A percentile compares a stretch with the other conserved stretches of the same genome.
Evolutionary conservation across 179 eudicot species (phyloP).

Genomic region (Amaranthus tricolor): DNA sequence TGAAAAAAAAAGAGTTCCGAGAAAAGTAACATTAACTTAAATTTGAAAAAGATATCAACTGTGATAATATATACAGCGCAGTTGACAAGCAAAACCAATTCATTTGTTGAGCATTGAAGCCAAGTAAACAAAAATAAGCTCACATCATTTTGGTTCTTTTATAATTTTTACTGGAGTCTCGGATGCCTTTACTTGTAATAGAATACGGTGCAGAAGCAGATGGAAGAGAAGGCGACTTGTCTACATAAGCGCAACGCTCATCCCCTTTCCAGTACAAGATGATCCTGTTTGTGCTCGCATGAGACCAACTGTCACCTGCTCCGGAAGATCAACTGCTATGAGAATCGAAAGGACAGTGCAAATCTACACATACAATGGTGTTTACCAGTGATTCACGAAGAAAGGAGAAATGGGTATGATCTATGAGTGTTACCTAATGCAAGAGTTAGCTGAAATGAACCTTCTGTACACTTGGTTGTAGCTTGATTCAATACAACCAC

Average conservation of each 20-base stretch:
- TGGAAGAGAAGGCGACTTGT: constrained; percentile 80
- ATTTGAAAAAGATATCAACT: background rate
- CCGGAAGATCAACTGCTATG: background rate
- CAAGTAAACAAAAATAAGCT: constrained; percentile 19
- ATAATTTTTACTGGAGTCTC: constrained; percentile 49
- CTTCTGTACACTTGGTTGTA: constrained; percentile 69
- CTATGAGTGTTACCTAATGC: constrained; percentile 66
- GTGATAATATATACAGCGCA: background rate
- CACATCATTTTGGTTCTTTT: constrained; percentile 65
- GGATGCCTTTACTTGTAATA: constrained; percentile 74
- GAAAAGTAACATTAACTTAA: too few species aligned
- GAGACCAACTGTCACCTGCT: constrained; percentile 96
- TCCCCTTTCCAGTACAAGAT: constrained; percentile 87
- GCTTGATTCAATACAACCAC: constrained; percentile 88
- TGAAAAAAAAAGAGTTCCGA: too few species aligned
- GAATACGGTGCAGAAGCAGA: constrained; percentile 74
- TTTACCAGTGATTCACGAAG: background rate
- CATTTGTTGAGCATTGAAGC: background rate
- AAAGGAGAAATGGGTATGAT: constrained; percentile 3
- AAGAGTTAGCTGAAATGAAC: constrained; percentile 72
- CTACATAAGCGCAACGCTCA: constrained; percentile 72
- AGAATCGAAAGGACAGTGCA: background rate
- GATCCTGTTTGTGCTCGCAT: constrained; percentile 84
- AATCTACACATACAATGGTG: background rate
- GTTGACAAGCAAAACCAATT: background rate